Base-by-base conservation (phyloP, 1,139 yeast species). In the Debaryomyces nepalensis region DNA sequence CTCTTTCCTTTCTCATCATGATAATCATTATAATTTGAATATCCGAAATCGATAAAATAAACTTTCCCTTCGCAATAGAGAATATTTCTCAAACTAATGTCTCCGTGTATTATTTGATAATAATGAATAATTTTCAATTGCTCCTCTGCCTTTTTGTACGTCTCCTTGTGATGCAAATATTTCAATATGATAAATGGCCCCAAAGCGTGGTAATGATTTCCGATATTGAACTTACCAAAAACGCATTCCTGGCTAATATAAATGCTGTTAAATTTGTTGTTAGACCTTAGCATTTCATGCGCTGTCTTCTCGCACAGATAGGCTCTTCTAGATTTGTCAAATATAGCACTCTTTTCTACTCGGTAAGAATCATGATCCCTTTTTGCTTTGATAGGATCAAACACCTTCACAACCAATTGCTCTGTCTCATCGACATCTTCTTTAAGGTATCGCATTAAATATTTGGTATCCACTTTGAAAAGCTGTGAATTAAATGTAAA, bases 1-100 rank as follows among this genome's bases (percentile, higher is more conserved):
- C 12, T 5, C 12, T 33, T 33, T 16, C 10, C 29, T 2, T 26
- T 4, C 3, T 23, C 15, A 14, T 26, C 37, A n/a, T n/a, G n/a
- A n/a, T n/a, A n/a, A n/a, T n/a, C n/a, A 18, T 18, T 9, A 21
- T 31, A 31, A 16, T 18, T 18, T 6, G 31, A 26, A 26, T 26
- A 11, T 4, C 31, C 31, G 16, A 26, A 26, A 26, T 26, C 31
- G 12, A 26, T 12, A 15, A 30, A 30, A 8, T 33, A 33, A 7
- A 33, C 27, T 22, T 33, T 33, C 11, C 20, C 18, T 9, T 23
- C 22, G 15, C n/a, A 31, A 26, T 23, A 33, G 14, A 33, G 26
- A 7, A 33, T 22, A 33, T 33, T 33, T 23, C 37, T 33, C 15
- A n/a, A 10, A n/a, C 6, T 15, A 19, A 33, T 33, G 26, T 33